Base-by-base conservation (phyloP, 345 rosid genomes). In the Rubroshorea leprosula region DNA sequence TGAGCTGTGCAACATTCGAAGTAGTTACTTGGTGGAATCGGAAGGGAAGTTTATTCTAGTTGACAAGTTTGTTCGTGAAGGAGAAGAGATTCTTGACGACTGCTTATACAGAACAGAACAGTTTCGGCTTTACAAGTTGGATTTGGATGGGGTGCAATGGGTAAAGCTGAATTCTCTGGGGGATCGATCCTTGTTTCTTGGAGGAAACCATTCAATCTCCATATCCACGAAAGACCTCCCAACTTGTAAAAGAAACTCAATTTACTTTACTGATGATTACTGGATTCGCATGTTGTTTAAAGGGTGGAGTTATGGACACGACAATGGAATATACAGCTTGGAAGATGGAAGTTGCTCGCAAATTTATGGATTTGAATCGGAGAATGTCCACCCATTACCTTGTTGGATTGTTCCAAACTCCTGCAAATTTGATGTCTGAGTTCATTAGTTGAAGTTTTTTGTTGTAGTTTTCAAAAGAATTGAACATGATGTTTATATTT, bases 321-420 rank as follows among this genome's bases (percentile, higher is more conserved):
- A 58, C n/a, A 58, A 24, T 31, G 35, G 51, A 8, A 17, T 58
- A 17, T 58, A 23, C 22, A 58, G 47, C 62, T 45, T 58, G 11
- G 13, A 11, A 45, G 38, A 24, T 25, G 51, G 12, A 45, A 58
- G 24, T 17, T 13, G 41, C 0, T 24, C n/a, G 6, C 51, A 38
- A 25, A 25, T 45, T 18, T 58, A 43, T 45, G 62, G 26, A 18
- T 58, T 58, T 2, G 24, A 35, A 9, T 45, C 23, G 14, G 52
- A n/a, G 19, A 45, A 25, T 19, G 27, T 58, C 47, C 43, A 24
- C 5, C 60, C 49, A n/a, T 48, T 48, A 16, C 60, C 60, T 2
- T 56, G 60, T 56, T 56, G 60, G 60, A 23, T 56, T 48, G 22
- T 56, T 10, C 51, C 51, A 19, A 35, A 35, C 41, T 35, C 12